These are phyloP conservation scores for Cymodocea nodosa DNA, from an alignment of 116 monocot genomes.

Conservation along the genomic window DNA sequence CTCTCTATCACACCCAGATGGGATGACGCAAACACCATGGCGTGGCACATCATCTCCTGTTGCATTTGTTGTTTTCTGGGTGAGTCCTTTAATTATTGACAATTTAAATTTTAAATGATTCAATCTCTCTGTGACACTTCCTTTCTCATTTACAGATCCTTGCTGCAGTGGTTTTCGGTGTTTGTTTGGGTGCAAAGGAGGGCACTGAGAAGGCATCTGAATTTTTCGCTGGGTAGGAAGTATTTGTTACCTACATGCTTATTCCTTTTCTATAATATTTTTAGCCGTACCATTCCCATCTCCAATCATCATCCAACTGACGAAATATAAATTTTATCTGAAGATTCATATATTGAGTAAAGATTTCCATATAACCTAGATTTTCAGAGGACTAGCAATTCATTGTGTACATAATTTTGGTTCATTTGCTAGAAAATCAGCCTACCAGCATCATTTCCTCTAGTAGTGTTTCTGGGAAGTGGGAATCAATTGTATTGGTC, in stretches of 20 bases:
- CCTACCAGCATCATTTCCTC: no score
- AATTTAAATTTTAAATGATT: neutral
- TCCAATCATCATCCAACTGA: neutral
- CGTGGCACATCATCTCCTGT: constrained; percentile 30
- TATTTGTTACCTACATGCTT: neutral
- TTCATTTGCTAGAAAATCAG: no score
- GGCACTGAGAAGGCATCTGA: constrained; percentile 81
- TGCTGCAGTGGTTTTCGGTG: constrained; percentile 73
- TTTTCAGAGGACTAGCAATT: no score
- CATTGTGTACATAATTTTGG: no score
- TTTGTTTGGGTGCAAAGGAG: constrained; percentile 68
- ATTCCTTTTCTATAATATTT: neutral
- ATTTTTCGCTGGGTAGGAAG: constrained; percentile 80
- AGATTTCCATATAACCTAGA: no score
- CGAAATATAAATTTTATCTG: neutral
- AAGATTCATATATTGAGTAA: no score
- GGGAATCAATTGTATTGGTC: neutral
- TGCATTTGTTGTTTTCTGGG: constrained; percentile 66
- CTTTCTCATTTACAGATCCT: constrained; percentile 34
- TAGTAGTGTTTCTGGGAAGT: neutral
- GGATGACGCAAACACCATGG: constrained; percentile 1
- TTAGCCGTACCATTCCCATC: neutral
- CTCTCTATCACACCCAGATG: constrained; percentile 9
- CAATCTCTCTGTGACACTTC: neutral
- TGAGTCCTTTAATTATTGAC: constrained; percentile 21